These are phyloP conservation scores for Conidiobolus incongruus DNA, from an alignment of 371 early-diverging fungal species.

Conservation along the genomic window DNA sequence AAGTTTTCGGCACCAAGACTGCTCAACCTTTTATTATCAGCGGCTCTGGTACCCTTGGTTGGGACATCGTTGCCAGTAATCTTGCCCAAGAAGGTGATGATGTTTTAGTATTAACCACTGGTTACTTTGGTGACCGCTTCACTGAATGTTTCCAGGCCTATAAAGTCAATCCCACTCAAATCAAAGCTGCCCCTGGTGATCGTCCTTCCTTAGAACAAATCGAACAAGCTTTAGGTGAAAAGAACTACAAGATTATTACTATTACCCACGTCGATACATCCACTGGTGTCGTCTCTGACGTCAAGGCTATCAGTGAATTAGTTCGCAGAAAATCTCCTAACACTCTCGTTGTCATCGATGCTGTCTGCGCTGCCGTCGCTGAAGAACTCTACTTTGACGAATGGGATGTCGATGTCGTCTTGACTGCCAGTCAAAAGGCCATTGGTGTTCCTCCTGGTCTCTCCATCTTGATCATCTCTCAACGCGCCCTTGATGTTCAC, in stretches of 20 bases:
- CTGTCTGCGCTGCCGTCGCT: conserved; percentile 87
- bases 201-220: conserved; percentile 34
- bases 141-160: conserved; percentile 75
- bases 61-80: conserved; percentile 87
- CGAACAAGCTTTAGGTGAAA: conserved; percentile 18
- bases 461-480: conserved; percentile 58
- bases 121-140: conserved; percentile 90
- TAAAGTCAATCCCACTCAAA: conserved; percentile 60
- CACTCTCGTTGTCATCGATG: conserved; percentile 82
- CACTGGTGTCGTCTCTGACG: conserved; percentile 71
- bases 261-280: conserved; percentile 94
- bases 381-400: conserved; percentile 82
- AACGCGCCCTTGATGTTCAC: conserved; percentile 40
- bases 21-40: conserved; percentile 87
- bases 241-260: conserved; percentile 64
- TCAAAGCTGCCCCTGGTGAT: conserved; percentile 41
- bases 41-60: conserved; percentile 85
- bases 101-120: conserved; percentile 77
- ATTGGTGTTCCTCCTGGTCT: conserved; percentile 77
- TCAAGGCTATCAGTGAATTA: conserved; percentile 47
- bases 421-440: conserved; percentile 91
- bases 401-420: conserved; percentile 73
- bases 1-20: conserved; percentile 51
- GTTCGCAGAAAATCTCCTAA: conserved; percentile 57
- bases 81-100: conserved; percentile 70